These are phyloP conservation scores for Phytophthora aleatoria DNA, from an alignment of 352 stramenopile genomes.

Conservation along the genomic window DNA sequence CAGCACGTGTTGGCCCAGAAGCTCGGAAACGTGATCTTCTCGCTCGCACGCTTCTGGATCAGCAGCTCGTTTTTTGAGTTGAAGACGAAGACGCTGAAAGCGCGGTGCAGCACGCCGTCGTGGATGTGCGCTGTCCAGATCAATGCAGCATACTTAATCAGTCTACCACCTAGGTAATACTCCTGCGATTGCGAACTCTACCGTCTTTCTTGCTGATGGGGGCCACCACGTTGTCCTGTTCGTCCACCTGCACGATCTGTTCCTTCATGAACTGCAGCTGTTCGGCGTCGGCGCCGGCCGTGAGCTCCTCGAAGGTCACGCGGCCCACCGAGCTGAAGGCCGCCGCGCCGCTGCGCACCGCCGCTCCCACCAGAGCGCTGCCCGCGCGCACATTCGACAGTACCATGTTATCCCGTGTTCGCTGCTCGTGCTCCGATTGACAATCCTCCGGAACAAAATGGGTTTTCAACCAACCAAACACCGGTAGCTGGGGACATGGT, in stretches of 20 bases:
- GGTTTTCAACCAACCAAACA: constrained; percentile 31
- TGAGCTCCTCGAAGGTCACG: constrained; percentile 66
- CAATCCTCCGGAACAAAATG: constrained; percentile 4
- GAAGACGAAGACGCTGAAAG: constrained; percentile 90
- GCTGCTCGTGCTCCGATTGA: constrained; percentile 7
- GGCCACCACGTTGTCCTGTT: constrained; percentile 78
- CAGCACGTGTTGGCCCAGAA: constrained; percentile 99
- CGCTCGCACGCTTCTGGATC: constrained; percentile 91
- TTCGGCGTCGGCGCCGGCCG: constrained; percentile 65
- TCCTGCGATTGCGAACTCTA: constrained; percentile 16
- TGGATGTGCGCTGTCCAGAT: constrained; percentile 64
- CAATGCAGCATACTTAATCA: constrained; percentile 12
- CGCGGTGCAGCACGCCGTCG: constrained; percentile 78
- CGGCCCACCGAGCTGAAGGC: constrained; percentile 30
- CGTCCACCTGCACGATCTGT: constrained; percentile 89
- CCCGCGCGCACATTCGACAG: constrained; percentile 24
- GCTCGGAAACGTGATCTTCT: constrained; percentile 99
- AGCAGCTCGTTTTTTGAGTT: constrained; percentile 86
- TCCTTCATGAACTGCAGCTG: constrained; percentile 93
- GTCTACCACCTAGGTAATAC: not conserved
- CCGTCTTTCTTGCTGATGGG: constrained; percentile 89
- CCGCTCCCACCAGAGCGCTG: constrained; percentile 10
- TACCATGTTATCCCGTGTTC: constrained; percentile 21
- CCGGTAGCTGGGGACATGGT: not conserved
- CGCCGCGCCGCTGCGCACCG: constrained; percentile 16